phyloP scores from a whole-genome alignment of 2,329 filamentous ascomycete species.

The Clarireedia paspali region DNA sequence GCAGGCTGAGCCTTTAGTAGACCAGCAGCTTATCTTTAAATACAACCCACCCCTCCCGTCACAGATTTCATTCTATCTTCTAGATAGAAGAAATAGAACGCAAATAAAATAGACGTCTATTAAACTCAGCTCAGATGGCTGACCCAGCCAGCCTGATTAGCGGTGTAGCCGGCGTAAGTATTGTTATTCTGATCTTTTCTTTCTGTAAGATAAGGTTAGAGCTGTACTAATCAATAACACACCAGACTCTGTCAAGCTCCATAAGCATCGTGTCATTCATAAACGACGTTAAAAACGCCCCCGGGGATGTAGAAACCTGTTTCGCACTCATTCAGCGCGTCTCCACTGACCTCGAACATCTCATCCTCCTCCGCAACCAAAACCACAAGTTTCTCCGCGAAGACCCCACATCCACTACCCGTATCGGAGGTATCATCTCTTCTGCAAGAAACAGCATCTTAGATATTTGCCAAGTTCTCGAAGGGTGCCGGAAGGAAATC shows the following conservation, averaged over 20 bases:
- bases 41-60: too few relatives aligned
- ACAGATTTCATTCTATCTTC: too few relatives aligned
- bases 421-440: neutral
- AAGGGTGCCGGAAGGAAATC: neutral
- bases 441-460: neutral
- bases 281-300: conserved; percentile 1
- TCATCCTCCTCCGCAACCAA: neutral
- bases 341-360: neutral
- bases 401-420: neutral
- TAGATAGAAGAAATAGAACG: too few relatives aligned
- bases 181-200: neutral
- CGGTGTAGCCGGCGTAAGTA: neutral
- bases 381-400: neutral
- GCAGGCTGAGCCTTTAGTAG: too few relatives aligned
- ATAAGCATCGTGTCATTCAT: neutral
- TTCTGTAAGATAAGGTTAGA: too few relatives aligned
- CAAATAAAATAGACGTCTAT: too few relatives aligned
- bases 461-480: neutral
- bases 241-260: neutral
- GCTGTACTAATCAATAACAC: neutral
- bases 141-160: neutral
- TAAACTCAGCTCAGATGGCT: neutral
- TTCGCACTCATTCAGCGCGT: neutral
- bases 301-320: conserved; percentile 2
- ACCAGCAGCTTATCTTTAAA: too few relatives aligned